Base-by-base conservation (phyloP, 2,329 filamentous ascomycete genomes). In the Stemphylium beticola region DNA sequence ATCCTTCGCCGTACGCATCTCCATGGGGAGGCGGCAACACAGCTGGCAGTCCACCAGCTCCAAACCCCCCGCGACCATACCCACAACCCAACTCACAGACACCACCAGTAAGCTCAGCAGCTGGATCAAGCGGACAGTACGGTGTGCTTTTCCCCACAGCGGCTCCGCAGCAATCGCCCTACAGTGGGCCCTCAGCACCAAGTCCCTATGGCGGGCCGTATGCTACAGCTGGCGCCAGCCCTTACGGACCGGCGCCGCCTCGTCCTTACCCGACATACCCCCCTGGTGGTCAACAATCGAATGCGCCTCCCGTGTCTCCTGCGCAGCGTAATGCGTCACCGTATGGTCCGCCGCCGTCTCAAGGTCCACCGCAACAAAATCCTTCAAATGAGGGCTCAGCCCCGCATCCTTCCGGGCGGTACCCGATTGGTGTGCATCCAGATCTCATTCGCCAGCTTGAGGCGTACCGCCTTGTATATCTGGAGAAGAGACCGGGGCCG, bases 1-100 rank as follows among this genome's bases (percentile, higher is more conserved):
- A 64, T 26, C 64, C 69, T 17, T 73, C 72, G 8, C 71, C 73
- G 12, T 74, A 74, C 41, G 67, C 71, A 3, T 75, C 73, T 10
- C 73, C 73, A 3, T 75, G 72, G 73, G 72, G 65, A 18, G 71
- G 71, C 33, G 70, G 71, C 2, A 68, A 67, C 38, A 47, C 62
- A 11, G 63, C 65, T 34, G 67, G 65, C n/a, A 69, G 66, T 32
- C 67, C 68, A 18, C 39, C 64, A 18, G 62, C 55, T 17, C 60
- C 61, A 33, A 64, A 62, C 46, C 62, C 69, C 18, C 66, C 69
- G n/a, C 67, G 66, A 2, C 67, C 73, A 9, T 74, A 74, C 55
- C 66, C 67, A 7, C 64, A 58, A 22, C 53, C 67, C 9, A 66
- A 44, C 40, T 60, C 67, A n/a, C 68, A 71, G 40, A 47, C 65